Percentiles rank a stretch among this genome's conserved stretches.
Conservation (phyloP, 2,329 filamentous ascomycete species). For the Lomentospora prolificans region DNA sequence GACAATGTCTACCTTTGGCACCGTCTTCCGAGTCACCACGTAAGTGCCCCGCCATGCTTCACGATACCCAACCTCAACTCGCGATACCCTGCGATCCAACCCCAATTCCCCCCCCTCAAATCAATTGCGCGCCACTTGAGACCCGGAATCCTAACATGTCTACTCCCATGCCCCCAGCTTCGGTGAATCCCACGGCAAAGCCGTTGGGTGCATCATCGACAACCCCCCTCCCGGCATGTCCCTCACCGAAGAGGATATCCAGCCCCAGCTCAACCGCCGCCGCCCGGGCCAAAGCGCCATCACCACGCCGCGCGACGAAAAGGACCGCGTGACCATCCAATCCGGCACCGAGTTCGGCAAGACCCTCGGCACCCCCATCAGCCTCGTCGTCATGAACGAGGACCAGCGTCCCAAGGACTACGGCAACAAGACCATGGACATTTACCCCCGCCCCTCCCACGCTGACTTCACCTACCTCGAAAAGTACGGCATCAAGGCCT, state of each 20-base stretch:
- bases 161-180: conserved; percentile 23
- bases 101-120: too few relatives aligned
- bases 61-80: background rate
- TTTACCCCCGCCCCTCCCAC: conserved; percentile 83
- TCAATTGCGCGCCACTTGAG: too few relatives aligned
- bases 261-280: conserved; percentile 86
- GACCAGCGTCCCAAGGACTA: conserved; percentile 92
- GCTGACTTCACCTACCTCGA: conserved; percentile 96
- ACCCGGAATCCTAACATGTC: background rate
- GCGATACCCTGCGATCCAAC: background rate
- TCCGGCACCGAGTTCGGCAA: conserved; percentile 85
- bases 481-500: conserved; percentile 93
- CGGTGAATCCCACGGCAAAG: conserved; percentile 72
- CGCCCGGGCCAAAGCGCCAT: conserved; percentile 83
- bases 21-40: conserved; percentile 75
- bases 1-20: conserved; percentile 80
- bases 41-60: conserved; percentile 31
- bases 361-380: conserved; percentile 85
- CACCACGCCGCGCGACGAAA: conserved; percentile 87
- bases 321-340: conserved; percentile 84
- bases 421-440: conserved; percentile 78
- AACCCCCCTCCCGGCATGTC: conserved; percentile 81
- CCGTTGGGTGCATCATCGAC: conserved; percentile 91
- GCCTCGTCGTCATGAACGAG: conserved; percentile 78
- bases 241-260: conserved; percentile 78